Evolutionary conservation across 2,329 filamentous ascomycete species (phyloP), one percentile per base, ranked within the genome.

Genomic region (Trichoderma asperellum): DNA sequence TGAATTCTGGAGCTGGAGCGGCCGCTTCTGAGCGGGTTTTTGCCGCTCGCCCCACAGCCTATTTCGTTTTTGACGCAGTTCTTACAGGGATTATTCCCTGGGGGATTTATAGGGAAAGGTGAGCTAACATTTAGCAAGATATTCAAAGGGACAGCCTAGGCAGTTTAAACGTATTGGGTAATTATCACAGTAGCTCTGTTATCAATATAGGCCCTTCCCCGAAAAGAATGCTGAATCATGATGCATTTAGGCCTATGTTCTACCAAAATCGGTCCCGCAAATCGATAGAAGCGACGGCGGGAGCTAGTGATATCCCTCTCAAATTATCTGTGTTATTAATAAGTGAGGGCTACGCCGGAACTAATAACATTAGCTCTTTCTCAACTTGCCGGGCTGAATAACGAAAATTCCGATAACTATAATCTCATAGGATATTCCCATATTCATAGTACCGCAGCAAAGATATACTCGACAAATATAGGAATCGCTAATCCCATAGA

Each of bases 11-110:
- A 35, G 32, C 40, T n/a, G 64, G 55, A 67, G 64, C 64, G 64
- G 64, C 64, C 64, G 64, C 64, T 32, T 43, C 55, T 10, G 63
- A 59, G 63, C 63, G 63, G 63, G 37, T 34, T 24, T 24, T 24
- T 24, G 24, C 63, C 63, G 63, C 63, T 58, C 63, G 53, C 53
- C 40, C 37, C 55, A 59, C 57, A 16, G 37, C 2, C 10, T 37
- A 8, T 59, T 40, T 43, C 40, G 40, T n/a, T 43, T 43, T 43
- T 2, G 40, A n/a, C 40, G 6, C 16, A 7, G 16, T 8, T 6
- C 8, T 43, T 8, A 18, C 64, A 40, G 64, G 29, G 40, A 59
- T 67, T 52, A 58, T 49, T 12, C n/a, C 24, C 24, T 24, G 21
- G 40, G 37, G 7, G 7, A n/a, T 43, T 43, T 43, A 43, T 16